Evolutionary conservation across 1,284 basidiomycete species (phyloP).

Genomic region (Ceratobasidium sp.): DNA sequence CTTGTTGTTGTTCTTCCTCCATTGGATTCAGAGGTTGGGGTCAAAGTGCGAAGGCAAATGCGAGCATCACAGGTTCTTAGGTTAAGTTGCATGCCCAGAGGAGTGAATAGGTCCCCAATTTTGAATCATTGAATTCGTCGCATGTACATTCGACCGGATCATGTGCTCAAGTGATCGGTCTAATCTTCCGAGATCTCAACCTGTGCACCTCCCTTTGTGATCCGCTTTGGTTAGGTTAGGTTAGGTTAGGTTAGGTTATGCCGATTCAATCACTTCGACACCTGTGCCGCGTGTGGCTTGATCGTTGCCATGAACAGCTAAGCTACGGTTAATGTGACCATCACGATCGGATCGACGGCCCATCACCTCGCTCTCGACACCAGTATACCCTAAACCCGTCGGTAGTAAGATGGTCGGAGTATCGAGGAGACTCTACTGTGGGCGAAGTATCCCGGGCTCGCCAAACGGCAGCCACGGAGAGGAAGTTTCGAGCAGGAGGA

Average conservation of each 20-base stretch:
- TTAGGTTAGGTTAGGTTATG: slow-evolving; percentile 5
- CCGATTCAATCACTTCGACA: background rate
- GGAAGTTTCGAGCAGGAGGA: no score
- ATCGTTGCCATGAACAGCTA: background rate
- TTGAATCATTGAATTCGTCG: background rate
- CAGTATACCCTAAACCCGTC: background rate
- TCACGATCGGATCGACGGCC: background rate
- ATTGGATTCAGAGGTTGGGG: no score
- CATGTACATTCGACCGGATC: no score
- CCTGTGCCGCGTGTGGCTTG: background rate
- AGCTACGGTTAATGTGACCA: background rate
- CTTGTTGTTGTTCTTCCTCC: background rate
- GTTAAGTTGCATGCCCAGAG: no score
- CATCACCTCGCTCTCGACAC: background rate
- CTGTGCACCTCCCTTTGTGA: no score
- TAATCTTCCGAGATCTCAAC: no score
- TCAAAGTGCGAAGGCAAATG: no score
- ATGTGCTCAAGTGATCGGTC: no score
- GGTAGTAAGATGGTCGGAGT: background rate
- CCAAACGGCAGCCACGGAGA: no score
- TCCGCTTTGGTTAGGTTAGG: no score
- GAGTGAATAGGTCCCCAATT: background rate
- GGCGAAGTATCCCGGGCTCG: background rate
- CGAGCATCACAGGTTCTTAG: no score
- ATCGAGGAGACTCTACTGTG: background rate